Evolutionary conservation across 805 yeast species (phyloP).

Genomic region (Candida quercuum): DNA sequence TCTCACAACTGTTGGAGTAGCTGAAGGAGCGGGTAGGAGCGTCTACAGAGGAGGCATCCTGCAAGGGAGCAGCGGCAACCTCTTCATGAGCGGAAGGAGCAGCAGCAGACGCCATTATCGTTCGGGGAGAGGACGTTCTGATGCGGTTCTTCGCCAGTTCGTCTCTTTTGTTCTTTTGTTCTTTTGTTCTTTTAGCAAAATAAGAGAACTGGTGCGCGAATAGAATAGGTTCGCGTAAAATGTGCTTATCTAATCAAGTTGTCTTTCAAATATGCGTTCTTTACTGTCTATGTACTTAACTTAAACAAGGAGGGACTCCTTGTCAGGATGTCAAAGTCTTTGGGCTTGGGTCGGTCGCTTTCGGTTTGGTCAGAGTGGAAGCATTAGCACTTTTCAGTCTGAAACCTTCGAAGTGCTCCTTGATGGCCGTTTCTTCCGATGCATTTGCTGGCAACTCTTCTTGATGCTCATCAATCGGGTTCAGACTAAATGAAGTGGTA

Average conservation of each 20-base stretch:
- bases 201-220: too few species aligned
- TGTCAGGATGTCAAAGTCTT: background rate
- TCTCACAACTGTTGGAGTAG: conserved; percentile 44
- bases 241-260: too few species aligned
- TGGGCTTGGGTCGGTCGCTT: background rate
- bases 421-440: background rate
- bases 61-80: background rate
- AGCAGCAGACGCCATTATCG: background rate
- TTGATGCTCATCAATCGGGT: background rate
- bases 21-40: conserved; percentile 25
- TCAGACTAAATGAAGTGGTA: background rate
- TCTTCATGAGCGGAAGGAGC: background rate
- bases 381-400: background rate
- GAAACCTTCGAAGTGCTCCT: background rate
- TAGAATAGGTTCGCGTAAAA: too few species aligned
- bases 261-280: too few species aligned
- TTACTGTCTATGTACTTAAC: too few species aligned
- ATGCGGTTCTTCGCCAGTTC: background rate
- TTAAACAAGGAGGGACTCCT: too few species aligned
- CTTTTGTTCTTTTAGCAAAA: too few species aligned
- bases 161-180: background rate
- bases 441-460: background rate
- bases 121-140: background rate
- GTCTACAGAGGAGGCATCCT: background rate
- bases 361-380: background rate